Conservation (phyloP, 164 flowering plant genomes). For the Vitis rupestris region DNA sequence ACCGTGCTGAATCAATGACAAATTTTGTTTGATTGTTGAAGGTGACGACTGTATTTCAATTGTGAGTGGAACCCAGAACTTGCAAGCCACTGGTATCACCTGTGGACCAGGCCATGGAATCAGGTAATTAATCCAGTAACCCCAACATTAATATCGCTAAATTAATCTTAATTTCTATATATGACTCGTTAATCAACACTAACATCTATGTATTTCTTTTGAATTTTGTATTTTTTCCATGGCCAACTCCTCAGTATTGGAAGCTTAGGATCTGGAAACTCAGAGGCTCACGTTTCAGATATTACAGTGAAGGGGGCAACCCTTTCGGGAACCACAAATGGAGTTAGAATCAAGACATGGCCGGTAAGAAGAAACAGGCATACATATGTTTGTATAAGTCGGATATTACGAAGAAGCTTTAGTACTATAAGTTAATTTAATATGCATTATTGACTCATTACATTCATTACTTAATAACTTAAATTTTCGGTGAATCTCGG, state of each 20-base stretch:
- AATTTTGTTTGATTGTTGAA: constrained; percentile 3
- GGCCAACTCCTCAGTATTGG: constrained; percentile 43
- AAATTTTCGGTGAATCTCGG: no score
- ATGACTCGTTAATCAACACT: no score
- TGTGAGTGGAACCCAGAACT: constrained; percentile 31
- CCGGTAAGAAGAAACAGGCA: constrained; percentile 3
- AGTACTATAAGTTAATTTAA: no score
- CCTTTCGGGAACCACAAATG: constrained; percentile 52
- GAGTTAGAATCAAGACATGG: constrained; percentile 28
- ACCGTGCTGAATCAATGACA: no score
- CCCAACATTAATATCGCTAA: no score
- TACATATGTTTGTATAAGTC: no score
- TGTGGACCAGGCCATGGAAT: constrained; percentile 87
- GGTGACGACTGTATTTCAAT: constrained; percentile 49
- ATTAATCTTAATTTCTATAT: no score
- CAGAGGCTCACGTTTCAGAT: constrained; percentile 23
- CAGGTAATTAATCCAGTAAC: constrained; percentile 29
- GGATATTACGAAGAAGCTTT: no score
- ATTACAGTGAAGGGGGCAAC: constrained; percentile 39
- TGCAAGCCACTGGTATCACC: constrained; percentile 33
- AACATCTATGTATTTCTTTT: not conserved
- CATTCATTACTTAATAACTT: no score
- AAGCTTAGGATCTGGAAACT: constrained; percentile 51
- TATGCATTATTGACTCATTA: no score
- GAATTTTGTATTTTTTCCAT: not conserved